phyloP scores from a whole-genome alignment of 108 stramenopile species.

The Tribonema minus region DNA sequence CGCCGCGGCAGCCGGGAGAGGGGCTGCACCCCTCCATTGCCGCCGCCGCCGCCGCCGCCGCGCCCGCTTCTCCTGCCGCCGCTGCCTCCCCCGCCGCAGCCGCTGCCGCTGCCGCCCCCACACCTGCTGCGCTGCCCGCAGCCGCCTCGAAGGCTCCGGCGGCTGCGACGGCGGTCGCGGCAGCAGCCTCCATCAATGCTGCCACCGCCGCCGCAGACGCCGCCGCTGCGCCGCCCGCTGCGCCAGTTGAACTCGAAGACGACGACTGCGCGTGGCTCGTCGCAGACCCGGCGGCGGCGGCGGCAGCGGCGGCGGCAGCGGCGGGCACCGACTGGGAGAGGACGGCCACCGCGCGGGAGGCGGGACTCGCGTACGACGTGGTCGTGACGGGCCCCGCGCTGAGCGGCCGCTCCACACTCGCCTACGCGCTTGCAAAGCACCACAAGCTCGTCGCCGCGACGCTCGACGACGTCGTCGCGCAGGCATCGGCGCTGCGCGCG shows the following conservation, averaged over 20 bases:
- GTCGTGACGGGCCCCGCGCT: slow-evolving; percentile 47
- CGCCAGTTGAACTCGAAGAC: too few species aligned
- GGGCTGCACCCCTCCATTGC: slow-evolving; percentile 40
- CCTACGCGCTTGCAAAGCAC: slow-evolving; percentile 18
- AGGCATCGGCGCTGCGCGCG: neutral
- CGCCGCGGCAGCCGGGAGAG: slow-evolving; percentile 43
- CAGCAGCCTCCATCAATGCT: neutral
- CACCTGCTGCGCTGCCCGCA: too few species aligned
- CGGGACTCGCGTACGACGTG: slow-evolving; percentile 40
- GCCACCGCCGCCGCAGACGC: neutral
- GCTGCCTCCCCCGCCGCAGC: neutral
- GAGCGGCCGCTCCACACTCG: slow-evolving; percentile 30
- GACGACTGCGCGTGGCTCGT: neutral
- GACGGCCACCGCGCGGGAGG: slow-evolving; percentile 10
- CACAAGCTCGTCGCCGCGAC: slow-evolving; percentile 2
- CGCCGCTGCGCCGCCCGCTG: neutral
- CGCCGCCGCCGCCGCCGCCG: neutral
- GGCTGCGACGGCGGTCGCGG: neutral
- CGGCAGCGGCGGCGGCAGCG: neutral
- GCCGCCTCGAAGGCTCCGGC: neutral
- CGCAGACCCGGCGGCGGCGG: neutral
- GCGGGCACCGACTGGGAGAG: slow-evolving; percentile 11
- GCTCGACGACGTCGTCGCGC: slow-evolving; percentile 14
- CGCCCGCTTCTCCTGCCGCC: too few species aligned
- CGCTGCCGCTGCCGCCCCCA: neutral